phyloP scores from a whole-genome alignment of 2,329 filamentous ascomycete species.

The Diplodia intermedia region DNA sequence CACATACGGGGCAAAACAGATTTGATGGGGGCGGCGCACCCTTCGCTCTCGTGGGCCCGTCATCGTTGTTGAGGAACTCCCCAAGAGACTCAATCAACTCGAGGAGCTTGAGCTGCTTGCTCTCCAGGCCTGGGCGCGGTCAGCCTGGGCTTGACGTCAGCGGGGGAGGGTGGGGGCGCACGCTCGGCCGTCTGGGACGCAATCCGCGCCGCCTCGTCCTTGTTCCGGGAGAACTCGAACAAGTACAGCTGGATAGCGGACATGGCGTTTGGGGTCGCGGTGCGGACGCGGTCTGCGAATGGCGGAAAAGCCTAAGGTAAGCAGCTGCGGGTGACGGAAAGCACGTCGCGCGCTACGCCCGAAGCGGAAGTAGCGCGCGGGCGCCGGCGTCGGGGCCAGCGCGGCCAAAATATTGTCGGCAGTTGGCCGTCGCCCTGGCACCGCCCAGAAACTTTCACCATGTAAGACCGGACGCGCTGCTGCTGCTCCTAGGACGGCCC shows the following conservation, averaged over 20 bases:
- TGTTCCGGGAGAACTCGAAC: constrained; percentile 57
- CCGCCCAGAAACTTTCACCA: constrained; percentile 19
- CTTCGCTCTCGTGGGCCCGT: constrained; percentile 65
- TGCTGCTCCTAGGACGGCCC: constrained; percentile 3
- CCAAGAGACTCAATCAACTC: constrained; percentile 68
- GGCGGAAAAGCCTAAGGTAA: constrained; percentile 29
- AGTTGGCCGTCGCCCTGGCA: constrained; percentile 4
- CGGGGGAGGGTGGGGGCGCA: constrained; percentile 36
- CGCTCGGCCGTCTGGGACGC: constrained; percentile 52
- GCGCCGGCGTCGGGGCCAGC: not conserved
- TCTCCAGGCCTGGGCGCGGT: constrained; percentile 60
- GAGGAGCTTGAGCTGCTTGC: constrained; percentile 66
- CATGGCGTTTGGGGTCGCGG: constrained; percentile 44
- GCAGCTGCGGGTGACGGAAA: constrained; percentile 31
- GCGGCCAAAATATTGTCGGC: constrained; percentile 29
- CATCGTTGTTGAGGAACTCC: constrained; percentile 72
- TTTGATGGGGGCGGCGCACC: constrained; percentile 48
- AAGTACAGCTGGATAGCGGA: constrained; percentile 61
- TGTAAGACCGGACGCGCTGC: constrained; percentile 12
- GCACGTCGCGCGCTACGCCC: constrained; percentile 22
- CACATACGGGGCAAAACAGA: constrained; percentile 47
- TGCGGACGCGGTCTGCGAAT: constrained; percentile 22
- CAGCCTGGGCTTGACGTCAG: constrained; percentile 30
- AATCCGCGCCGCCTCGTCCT: constrained; percentile 53
- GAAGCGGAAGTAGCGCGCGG: constrained; percentile 8